Percentiles rank a stretch among this genome's conserved stretches.
These are phyloP conservation scores for Mycena sanguinolenta DNA, from an alignment of 768 basidiomycete genomes.

Conservation along the genomic window DNA sequence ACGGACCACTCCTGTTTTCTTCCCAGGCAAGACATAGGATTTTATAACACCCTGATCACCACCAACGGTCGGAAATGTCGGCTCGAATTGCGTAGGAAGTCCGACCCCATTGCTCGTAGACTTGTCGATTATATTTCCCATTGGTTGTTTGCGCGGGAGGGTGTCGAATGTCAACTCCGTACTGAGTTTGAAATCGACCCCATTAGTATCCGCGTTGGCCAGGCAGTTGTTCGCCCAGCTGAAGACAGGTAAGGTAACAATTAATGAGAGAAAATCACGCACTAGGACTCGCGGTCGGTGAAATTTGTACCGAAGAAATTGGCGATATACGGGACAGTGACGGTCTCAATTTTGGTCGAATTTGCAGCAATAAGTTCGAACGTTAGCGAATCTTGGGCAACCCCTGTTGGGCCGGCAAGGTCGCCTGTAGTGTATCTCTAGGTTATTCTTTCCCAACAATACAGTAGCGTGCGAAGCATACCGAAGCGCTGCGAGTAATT, in stretches of 20 bases:
- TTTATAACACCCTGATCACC: constrained; percentile 68
- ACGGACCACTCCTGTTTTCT: constrained; percentile 71
- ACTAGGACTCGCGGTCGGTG: constrained; percentile 67
- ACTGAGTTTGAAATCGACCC: constrained; percentile 55
- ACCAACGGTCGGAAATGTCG: constrained; percentile 57
- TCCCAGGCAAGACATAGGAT: constrained; percentile 67
- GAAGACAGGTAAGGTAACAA: constrained; percentile 18
- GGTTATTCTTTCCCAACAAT: not conserved
- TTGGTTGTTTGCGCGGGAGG: constrained; percentile 45
- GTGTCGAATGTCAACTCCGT: constrained; percentile 11
- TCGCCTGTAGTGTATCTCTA: constrained; percentile 42
- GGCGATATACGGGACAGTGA: constrained; percentile 67
- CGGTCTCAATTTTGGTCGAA: constrained; percentile 61
- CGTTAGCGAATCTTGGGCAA: constrained; percentile 60
- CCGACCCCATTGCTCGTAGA: constrained; percentile 55
- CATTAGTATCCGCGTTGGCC: constrained; percentile 63
- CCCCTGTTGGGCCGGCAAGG: constrained; percentile 66
- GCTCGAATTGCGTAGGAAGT: constrained; percentile 63
- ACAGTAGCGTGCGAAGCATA: constrained; percentile 3
- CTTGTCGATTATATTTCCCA: constrained; percentile 59
- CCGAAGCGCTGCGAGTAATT: constrained; percentile 72
- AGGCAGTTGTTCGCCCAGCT: constrained; percentile 75
- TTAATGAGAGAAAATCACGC: constrained; percentile 36
- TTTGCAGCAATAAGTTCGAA: constrained; percentile 62
- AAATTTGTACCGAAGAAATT: constrained; percentile 61